Conservation (phyloP, 192 early-diverging fungal species). For the Mortierella antarctica region DNA sequence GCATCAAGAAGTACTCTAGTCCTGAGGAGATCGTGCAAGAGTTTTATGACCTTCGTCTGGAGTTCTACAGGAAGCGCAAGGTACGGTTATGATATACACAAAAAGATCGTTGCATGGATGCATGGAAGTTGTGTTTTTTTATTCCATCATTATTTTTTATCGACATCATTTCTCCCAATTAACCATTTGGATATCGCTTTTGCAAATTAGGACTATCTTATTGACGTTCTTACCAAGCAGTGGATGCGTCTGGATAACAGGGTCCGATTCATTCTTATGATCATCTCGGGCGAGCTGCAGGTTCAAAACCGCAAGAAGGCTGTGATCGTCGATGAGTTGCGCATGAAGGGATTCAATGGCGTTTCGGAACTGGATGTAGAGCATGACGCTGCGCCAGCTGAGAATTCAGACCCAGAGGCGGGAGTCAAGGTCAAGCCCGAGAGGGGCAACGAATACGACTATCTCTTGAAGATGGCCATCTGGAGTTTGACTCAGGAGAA, state of each 20-base stretch:
- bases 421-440: conserved; percentile 26
- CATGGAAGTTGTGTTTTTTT: too few species aligned
- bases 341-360: conserved; percentile 71
- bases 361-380: conserved; percentile 63
- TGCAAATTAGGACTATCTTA: conserved; percentile 62
- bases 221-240: conserved; percentile 72
- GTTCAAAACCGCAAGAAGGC: conserved; percentile 90
- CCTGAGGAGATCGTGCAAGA: conserved; percentile 87
- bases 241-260: conserved; percentile 82
- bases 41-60: conserved; percentile 86
- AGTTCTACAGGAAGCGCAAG: conserved; percentile 92
- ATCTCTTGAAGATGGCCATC: conserved; percentile 90
- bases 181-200: neutral
- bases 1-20: conserved; percentile 81
- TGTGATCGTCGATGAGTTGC: conserved; percentile 80
- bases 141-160: neutral
- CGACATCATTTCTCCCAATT: neutral
- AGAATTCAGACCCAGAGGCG: conserved; percentile 22
- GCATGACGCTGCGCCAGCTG: conserved; percentile 59
- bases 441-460: conserved; percentile 75
- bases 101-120: neutral
- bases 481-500: conserved; percentile 93
- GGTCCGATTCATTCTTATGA: conserved; percentile 89
- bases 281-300: conserved; percentile 83
- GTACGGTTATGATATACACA: conserved; percentile 39